Evolutionary conservation across 495 filamentous ascomycete genomes (phyloP).

Genomic region (Penicillium chermesinum): DNA sequence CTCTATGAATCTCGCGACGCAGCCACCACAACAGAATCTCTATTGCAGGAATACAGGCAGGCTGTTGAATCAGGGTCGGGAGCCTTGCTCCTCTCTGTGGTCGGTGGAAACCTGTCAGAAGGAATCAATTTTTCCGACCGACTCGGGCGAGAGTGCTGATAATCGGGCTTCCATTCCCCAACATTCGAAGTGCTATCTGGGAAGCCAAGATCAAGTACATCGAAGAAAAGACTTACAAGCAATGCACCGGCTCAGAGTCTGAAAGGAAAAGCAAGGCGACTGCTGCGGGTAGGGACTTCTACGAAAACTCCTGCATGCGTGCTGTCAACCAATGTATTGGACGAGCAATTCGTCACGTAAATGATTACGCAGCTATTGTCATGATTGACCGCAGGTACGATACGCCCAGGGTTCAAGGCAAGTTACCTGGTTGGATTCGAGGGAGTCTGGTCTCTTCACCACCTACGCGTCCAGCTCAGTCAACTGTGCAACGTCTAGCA

Average conservation of each 20-base stretch:
- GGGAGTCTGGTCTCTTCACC: constrained; percentile 30
- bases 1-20: constrained; percentile 60
- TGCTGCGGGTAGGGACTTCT: constrained; percentile 72
- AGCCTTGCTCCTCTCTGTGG: constrained; percentile 83
- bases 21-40: constrained; percentile 50
- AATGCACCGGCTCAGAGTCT: constrained; percentile 32
- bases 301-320: constrained; percentile 93
- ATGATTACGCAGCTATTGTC: constrained; percentile 86
- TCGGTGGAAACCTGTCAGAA: constrained; percentile 91
- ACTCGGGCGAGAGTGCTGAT: constrained; percentile 86
- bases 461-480: constrained; percentile 22
- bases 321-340: constrained; percentile 97
- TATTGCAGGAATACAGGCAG: constrained; percentile 64
- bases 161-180: constrained; percentile 89
- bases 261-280: constrained; percentile 43
- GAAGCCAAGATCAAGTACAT: constrained; percentile 85
- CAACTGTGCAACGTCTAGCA: constrained; percentile 28
- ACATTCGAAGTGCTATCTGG: constrained; percentile 86
- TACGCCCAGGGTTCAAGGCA: constrained; percentile 60
- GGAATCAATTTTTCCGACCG: constrained; percentile 97
- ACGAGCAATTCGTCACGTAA: constrained; percentile 79
- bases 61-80: constrained; percentile 64
- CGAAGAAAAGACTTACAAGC: constrained; percentile 57
- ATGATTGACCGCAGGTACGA: constrained; percentile 77
- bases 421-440: constrained; percentile 87